Evolutionary conservation across 805 yeast genomes (phyloP), one percentile per base, ranked within the genome.

Genomic region (Tetrapisispora namnaoensis): DNA sequence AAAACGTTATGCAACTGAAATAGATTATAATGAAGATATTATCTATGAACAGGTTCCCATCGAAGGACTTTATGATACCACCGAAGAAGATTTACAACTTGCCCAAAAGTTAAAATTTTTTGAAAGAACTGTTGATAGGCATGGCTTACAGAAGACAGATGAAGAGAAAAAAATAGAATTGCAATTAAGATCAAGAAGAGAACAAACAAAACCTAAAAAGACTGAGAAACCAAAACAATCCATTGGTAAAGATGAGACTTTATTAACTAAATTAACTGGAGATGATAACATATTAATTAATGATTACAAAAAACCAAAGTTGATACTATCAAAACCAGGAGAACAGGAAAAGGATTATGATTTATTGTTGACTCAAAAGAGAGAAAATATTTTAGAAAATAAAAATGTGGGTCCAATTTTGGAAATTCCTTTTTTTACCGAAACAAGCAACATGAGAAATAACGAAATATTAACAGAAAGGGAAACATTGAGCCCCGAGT

Each of bases 1-100:
- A 59, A 78, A 77, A 60, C 75, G 75, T 55, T 73, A 70, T 44
- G 70, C 76, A 22, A 77, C 77, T 34, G 83, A 81, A 51, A 78
- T 86, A 61, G 96, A 90, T 62, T 88, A 86, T 63, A 86, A 83
- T 61, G 83, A 80, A 1, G 96, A 86, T 56, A 79, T 90, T 10
- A 87, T 91, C 0, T 83, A 85, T 57, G 93, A 89, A 57, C 81
- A 79, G 51, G 66, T 65, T 16, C 91, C 95, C 0, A 75, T 72
- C 4, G 70, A 68, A 0, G 96, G 96, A 0, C 65, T 78, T 20
- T 86, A 82, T 61, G 90, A 85, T 57, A 79, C 81, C 0, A 57
- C 71, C 0, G 78, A 75, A n/a, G 97, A 90, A 61, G 65, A 66
- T 14, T 56, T 55, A 14, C 52, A 54, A 2, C 79, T 81, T 50